Evolutionary conservation across 2,329 filamentous ascomycete species (phyloP).

Genomic region (Coniochaeta prunicola): DNA sequence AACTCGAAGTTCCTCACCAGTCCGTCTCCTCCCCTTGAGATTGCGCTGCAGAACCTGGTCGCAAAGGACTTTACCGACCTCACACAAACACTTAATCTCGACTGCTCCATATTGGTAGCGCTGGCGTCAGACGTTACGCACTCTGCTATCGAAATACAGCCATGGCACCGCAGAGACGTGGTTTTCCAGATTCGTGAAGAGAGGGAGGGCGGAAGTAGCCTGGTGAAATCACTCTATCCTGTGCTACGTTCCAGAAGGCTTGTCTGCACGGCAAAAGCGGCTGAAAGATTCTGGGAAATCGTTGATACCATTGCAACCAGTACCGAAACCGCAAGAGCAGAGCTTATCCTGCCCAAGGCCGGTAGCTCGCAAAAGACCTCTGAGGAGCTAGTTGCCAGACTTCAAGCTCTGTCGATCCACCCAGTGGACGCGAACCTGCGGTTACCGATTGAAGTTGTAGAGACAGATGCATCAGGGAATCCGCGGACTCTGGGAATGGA

Average conservation of each 20-base stretch:
- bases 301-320: constrained; percentile 55
- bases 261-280: constrained; percentile 60
- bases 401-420: constrained; percentile 29
- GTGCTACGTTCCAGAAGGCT: constrained; percentile 48
- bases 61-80: constrained; percentile 11
- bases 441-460: constrained; percentile 53
- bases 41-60: constrained; percentile 15
- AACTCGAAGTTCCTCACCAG: constrained; percentile 14
- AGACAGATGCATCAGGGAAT: constrained; percentile 33
- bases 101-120: constrained; percentile 65
- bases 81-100: constrained; percentile 44
- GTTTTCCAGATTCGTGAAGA: constrained; percentile 46
- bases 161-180: constrained; percentile 48
- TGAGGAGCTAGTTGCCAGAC: constrained; percentile 17
- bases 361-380: background rate
- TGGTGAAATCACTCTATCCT: constrained; percentile 51
- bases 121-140: constrained; percentile 70
- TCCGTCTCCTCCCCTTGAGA: constrained; percentile 10
- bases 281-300: constrained; percentile 59
- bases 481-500: constrained; percentile 12
- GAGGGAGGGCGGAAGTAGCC: constrained; percentile 45
- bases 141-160: constrained; percentile 23
- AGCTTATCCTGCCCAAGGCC: constrained; percentile 39
- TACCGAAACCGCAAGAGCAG: constrained; percentile 51
- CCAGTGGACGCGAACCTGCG: constrained; percentile 26